Conservation (phyloP, 1,139 yeast species). For the Ogataea hybrid region DNA sequence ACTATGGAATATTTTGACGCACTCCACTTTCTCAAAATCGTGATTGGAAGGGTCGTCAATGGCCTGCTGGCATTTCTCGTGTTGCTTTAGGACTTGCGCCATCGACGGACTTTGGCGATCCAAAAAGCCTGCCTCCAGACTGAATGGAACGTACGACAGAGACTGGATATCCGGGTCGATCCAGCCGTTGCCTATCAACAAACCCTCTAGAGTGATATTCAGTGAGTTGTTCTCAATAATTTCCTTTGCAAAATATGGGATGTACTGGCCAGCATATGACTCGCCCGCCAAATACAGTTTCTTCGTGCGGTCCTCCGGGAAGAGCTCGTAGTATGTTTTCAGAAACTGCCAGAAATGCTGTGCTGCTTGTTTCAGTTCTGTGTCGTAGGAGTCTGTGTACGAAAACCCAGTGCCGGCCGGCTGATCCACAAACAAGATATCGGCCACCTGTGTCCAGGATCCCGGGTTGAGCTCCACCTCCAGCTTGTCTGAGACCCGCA, state of each 20-base stretch:
- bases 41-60: conserved; percentile 36
- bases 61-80: conserved; percentile 60
- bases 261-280: conserved; percentile 95
- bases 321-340: conserved; percentile 61
- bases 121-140: conserved; percentile 59
- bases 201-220: conserved; percentile 52
- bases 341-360: conserved; percentile 64
- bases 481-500: conserved; percentile 51
- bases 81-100: conserved; percentile 43
- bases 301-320: conserved; percentile 68
- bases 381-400: conserved; percentile 51
- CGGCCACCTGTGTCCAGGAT: conserved; percentile 81
- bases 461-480: conserved; percentile 58
- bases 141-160: conserved; percentile 74
- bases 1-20: conserved; percentile 48
- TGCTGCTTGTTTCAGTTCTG: conserved; percentile 58
- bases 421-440: conserved; percentile 85
- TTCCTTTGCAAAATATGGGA: conserved; percentile 79
- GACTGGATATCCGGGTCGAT: conserved; percentile 88
- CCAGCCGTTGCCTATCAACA: conserved; percentile 96
- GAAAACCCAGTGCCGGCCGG: conserved; percentile 96
- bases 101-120: conserved; percentile 39
- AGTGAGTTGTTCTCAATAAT: conserved; percentile 38
- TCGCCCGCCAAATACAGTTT: conserved; percentile 88
- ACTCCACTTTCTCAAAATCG: conserved; percentile 38